Base-by-base conservation (phyloP, 371 early-diverging fungal genomes). In the Mortierella sp. region DNA sequence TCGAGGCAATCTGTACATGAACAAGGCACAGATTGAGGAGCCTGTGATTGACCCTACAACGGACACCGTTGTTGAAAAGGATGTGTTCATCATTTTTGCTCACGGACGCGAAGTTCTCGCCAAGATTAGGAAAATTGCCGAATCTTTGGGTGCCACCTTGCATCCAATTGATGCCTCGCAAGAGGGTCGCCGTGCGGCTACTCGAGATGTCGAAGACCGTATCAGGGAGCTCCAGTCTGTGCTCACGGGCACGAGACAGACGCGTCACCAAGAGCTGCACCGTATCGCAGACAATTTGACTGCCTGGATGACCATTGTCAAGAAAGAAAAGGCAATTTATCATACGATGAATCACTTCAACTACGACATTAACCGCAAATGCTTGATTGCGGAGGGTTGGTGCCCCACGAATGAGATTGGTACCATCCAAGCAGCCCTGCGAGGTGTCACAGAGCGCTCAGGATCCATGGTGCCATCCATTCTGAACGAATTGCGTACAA, bases 341-440 rank as follows among this genome's bases (percentile, higher is more conserved):
- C 93, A 96, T 73, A 91, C 93, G 31, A 91, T 98, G 93, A 98
- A 99, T 73, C 81, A 90, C 74, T 95, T 98, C 84, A 94, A 92
- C 80, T 94, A 95, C 76, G 98, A 98, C 73, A 83, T 83, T 50
- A 94, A 91, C 80, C 91, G 95, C 70, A 95, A 96, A 81, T 93
- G 95, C 58, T 85, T 97, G 72, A 95, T 98, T 81, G 97, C 98
- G 31, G 98, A 99, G 82, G 99, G 98, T 2, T 99, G 99, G 99
- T 94, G 94, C 76, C 94, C 99, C 26, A 89, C 91, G 42, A 89
- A 89, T 67, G 90, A 92, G 78, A 86, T 96, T 45, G 82, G 84
- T 43, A 82, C 88, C 0, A 83, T 98, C 56, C 93, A 95, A 71
- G 84, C 90, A 30, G 90, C 96, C 1, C 83, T 99, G 23, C 88